A percentile compares a stretch with the other conserved stretches of the same genome.
Conservation (phyloP, 1,284 basidiomycete genomes). For the Rhodofomes roseus region DNA sequence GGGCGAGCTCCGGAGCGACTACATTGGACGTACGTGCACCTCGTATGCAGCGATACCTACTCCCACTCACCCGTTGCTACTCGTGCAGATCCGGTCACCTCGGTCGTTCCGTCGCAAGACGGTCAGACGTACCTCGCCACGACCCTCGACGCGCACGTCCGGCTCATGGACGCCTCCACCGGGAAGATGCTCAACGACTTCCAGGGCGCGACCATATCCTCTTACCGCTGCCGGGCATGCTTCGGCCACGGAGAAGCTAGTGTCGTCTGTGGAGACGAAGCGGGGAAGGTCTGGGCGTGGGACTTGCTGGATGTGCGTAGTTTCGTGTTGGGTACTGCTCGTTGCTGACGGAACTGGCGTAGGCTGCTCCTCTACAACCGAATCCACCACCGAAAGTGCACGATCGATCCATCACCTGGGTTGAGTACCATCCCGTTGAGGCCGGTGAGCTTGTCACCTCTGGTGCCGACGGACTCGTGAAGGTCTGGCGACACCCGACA, state of each 20-base stretch:
- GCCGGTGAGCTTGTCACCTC: constrained; percentile 82
- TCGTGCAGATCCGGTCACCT: constrained; percentile 75
- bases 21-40: constrained; percentile 66
- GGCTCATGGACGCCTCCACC: constrained; percentile 81
- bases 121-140: constrained; percentile 76
- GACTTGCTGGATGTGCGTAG: constrained; percentile 81
- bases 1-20: constrained; percentile 86
- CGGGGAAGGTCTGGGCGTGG: constrained; percentile 88
- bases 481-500: constrained; percentile 64
- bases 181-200: constrained; percentile 89
- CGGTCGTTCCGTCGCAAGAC: constrained; percentile 74
- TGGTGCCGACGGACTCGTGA: constrained; percentile 82
- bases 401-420: constrained; percentile 85
- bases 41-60: neutral
- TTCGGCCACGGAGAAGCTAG: constrained; percentile 82
- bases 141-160: constrained; percentile 80
- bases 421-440: constrained; percentile 83
- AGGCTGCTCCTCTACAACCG: constrained; percentile 66
- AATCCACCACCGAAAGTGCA: constrained; percentile 74
- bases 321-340: neutral
- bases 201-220: constrained; percentile 68
- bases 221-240: constrained; percentile 79
- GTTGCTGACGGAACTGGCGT: neutral
- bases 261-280: constrained; percentile 87
- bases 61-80: neutral